Evolutionary conservation across 2,329 filamentous ascomycete species (phyloP).

Genomic region (Talaromyces sp.): DNA sequence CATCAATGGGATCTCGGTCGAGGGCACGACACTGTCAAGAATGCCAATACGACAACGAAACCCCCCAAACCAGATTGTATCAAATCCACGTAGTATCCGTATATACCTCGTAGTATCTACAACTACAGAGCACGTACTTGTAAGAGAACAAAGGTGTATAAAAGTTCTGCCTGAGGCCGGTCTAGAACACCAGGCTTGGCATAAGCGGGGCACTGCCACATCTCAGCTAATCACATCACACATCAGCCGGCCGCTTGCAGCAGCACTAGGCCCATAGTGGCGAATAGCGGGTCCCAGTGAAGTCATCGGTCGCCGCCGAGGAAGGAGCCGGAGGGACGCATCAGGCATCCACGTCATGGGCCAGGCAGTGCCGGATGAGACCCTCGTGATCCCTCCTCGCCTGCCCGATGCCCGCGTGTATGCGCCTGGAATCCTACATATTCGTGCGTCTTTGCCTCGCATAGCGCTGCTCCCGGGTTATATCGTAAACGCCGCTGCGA

Average conservation of each 20-base stretch:
- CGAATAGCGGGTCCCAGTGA: slow-evolving; percentile 1
- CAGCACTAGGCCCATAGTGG: background rate
- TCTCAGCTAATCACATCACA: background rate
- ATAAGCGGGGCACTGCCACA: background rate
- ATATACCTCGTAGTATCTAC: background rate
- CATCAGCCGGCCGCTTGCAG: background rate
- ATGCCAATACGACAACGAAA: too few species aligned
- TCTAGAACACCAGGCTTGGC: slow-evolving; percentile 9
- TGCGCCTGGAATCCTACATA: background rate
- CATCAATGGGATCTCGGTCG: too few species aligned
- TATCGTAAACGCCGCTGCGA: slow-evolving; percentile 57
- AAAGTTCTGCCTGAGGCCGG: slow-evolving; percentile 1
- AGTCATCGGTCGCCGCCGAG: slow-evolving; percentile 11
- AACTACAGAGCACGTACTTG: too few species aligned
- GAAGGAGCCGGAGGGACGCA: slow-evolving; percentile 46
- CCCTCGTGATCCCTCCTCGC: background rate
- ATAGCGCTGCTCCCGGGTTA: background rate
- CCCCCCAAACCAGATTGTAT: background rate
- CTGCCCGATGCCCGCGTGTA: too few species aligned
- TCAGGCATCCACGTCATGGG: slow-evolving; percentile 8
- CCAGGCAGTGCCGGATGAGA: background rate
- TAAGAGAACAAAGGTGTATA: background rate
- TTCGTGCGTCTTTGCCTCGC: background rate
- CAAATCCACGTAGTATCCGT: background rate
- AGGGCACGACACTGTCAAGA: background rate